phyloP scores from a whole-genome alignment of 257 asterid species.

The Solanum bulbocastanum region DNA sequence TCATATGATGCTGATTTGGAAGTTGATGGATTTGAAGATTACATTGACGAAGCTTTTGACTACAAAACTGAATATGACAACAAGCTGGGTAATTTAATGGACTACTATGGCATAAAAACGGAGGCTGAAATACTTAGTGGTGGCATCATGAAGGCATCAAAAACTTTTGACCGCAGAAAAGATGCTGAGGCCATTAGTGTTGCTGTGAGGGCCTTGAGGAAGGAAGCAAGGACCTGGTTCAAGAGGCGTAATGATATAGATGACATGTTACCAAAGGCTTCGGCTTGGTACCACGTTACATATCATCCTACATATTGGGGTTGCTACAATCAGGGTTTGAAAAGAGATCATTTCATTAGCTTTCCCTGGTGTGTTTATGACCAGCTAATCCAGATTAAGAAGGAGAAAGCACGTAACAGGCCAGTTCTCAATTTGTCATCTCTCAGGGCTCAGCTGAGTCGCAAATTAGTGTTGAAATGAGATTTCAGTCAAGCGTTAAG shows the following conservation, averaged over 20 bases:
- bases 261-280: slow-evolving; percentile 56
- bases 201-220: slow-evolving; percentile 65
- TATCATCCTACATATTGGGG: slow-evolving; percentile 68
- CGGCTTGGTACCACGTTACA: slow-evolving; percentile 84
- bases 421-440: slow-evolving; percentile 7
- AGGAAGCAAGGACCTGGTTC: slow-evolving; percentile 65
- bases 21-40: slow-evolving; percentile 54
- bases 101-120: slow-evolving; percentile 64
- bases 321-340: slow-evolving; percentile 41
- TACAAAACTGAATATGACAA: slow-evolving; percentile 59
- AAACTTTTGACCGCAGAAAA: slow-evolving; percentile 60
- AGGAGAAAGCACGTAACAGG: slow-evolving; percentile 7
- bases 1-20: slow-evolving; percentile 61
- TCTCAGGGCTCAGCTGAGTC: slow-evolving; percentile 9
- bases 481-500: neutral
- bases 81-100: slow-evolving; percentile 84
- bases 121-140: slow-evolving; percentile 89
- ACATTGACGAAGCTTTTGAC: slow-evolving; percentile 48
- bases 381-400: slow-evolving; percentile 59
- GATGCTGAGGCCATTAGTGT: slow-evolving; percentile 66
- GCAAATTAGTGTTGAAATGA: slow-evolving; percentile 15
- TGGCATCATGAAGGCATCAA: slow-evolving; percentile 54
- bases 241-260: slow-evolving; percentile 37
- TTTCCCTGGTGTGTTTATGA: slow-evolving; percentile 87
- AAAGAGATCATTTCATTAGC: slow-evolving; percentile 61